Evolutionary conservation across 2,329 filamentous ascomycete genomes (phyloP), one percentile per base, ranked within the genome.

Genomic region (Monosporascus sp.): DNA sequence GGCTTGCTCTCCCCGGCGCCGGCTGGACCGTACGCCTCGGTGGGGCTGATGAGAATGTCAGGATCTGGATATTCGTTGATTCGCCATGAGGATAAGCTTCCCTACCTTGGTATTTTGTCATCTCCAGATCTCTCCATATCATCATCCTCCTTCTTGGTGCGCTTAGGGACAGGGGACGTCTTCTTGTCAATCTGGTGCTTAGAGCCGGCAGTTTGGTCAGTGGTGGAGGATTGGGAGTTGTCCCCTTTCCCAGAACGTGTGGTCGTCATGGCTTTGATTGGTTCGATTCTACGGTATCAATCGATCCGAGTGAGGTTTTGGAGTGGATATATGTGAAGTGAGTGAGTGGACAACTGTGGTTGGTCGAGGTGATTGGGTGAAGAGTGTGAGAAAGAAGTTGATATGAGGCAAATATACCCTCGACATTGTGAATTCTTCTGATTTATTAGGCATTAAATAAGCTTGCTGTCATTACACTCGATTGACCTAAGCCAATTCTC

Each of bases 61-160:
- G 54, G 49, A 48, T 22, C 45, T 31, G 22, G 56, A 50, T 9
- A 38, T 40, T 44, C 7, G 34, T 49, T 11, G 36, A 36, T 5
- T 55, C 6, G 27, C 14, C 16, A 40, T 50, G 6, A 1, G 17
- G 37, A 27, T 20, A 6, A 36, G 7, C 5, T 17, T 44, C 52
- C 49, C 16, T 55, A 66, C 65, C 57, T 66, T 9, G 70, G 68
- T 43, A 80, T 66, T 1, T 73, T 75, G 57, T 82, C 77, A 55
- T 83, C 80, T 36, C 82, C 71, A 0, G 77, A 80, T 59, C 75
- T 75, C 62, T 83, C 80, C 55, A 75, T 72, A 58, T 71, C 73
- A 16, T 55, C 56, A 14, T 62, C 56, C 9, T 58, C 59, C 50
- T 62, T 67, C 52, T 68, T 70, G n/a, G 67, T 65, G 24, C 72